Base-by-base conservation (phyloP, 345 rosid species). In the Brassica rapa region DNA sequence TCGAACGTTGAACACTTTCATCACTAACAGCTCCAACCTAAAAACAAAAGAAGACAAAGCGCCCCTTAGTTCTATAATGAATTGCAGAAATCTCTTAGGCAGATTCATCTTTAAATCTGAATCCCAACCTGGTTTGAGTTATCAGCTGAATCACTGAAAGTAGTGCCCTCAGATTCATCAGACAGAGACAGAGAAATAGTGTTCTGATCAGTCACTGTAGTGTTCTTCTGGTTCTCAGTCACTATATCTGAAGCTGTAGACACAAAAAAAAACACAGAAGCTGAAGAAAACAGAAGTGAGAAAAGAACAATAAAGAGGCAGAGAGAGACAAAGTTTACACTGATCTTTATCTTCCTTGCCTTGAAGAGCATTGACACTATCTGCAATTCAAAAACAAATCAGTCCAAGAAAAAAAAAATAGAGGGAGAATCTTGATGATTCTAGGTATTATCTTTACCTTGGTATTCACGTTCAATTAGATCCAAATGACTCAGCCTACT, bases 381-480 rank as follows among this genome's bases (percentile, higher is more conserved):
- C 82, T 79, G 24, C 56, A 78, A 41, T 41, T 59, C 32, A 59
- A 11, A 8, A 55, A 53, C 21, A 12, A 51, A 51, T 51, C 16
- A 65, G 30, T 39, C 24, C 71, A 63, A 49, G 32, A 27, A 64
- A 71, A 0, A 30, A 75, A 11, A 27, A 6, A 46, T 5, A 24
- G 27, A 46, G 33, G 1, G 23, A 2, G 16, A 69, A 16, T 0
- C 35, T 77, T 51, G 29, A 70, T 62, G 0, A 25, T 62, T 70
- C 39, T 61, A 1, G 5, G 21, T 15, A 16, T 15, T 23, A 12
- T 70, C 0, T 2, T 65, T 60, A 79, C 82, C 73, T 79, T 79
- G 82, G 56, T 79, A 79, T 11, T 79, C 82, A 79, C 77, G 82
- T 14, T 79, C 78, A 3, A 73, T 67, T 37, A 79, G 43, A 68